These are phyloP conservation scores for Vitis hybrid DNA, from an alignment of 177 flowering plant genomes.

Conservation along the genomic window DNA sequence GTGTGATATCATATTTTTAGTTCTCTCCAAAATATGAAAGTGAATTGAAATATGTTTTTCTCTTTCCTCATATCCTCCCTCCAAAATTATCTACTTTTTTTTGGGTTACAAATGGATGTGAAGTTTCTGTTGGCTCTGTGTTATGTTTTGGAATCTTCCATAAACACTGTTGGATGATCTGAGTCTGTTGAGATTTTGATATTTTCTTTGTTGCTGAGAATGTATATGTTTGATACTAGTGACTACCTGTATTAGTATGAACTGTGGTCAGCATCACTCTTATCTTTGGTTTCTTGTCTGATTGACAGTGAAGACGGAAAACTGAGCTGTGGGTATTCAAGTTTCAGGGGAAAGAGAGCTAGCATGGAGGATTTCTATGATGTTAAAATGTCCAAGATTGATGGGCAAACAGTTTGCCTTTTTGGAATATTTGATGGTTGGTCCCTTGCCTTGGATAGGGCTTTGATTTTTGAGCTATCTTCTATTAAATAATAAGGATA, in stretches of 20 bases:
- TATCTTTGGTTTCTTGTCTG: conserved; percentile 17
- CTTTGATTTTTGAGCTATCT: neutral
- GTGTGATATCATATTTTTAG: neutral
- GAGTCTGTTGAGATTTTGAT: neutral
- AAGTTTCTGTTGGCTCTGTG: neutral
- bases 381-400: conserved; percentile 64
- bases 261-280: neutral
- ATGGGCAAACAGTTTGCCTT: conserved; percentile 70
- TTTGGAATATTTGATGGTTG: conserved; percentile 97
- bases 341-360: conserved; percentile 91
- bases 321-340: conserved; percentile 87
- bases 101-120: neutral
- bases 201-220: too few species aligned
- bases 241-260: neutral
- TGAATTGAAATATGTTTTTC: neutral
- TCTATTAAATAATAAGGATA: neutral
- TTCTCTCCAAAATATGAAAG: neutral
- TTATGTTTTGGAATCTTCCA: neutral
- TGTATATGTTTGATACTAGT: neutral
- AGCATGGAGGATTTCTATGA: conserved; percentile 97
- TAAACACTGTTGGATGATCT: neutral
- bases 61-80: neutral
- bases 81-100: too few species aligned
- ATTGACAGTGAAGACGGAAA: conserved; percentile 84
- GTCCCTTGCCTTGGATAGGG: conserved; percentile 14